phyloP scores from a whole-genome alignment of 2,329 filamentous ascomycete genomes.

The Arachnomyces sp. region DNA sequence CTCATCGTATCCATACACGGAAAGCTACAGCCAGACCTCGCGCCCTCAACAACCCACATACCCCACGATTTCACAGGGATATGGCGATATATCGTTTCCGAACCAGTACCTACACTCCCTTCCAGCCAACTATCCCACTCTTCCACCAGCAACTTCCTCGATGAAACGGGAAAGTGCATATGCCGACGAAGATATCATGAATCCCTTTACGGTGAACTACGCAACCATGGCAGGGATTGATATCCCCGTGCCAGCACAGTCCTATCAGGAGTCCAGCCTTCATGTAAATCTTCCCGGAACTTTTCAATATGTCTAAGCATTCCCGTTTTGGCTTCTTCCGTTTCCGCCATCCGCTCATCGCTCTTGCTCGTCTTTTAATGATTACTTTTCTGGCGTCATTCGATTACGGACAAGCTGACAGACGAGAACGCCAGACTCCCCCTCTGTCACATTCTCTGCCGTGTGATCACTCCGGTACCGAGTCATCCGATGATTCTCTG shows the following conservation, averaged over 20 bases:
- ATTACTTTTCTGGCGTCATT: neutral
- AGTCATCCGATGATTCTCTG: conserved; percentile 33
- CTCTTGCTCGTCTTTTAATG: neutral
- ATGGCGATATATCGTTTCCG: conserved; percentile 28
- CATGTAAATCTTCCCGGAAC: conserved; percentile 37
- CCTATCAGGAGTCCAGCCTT: conserved; percentile 30
- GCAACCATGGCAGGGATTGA: conserved; percentile 53
- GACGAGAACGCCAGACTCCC: conserved; percentile 27
- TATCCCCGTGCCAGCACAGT: conserved; percentile 30
- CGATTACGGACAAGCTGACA: conserved; percentile 9
- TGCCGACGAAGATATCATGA: conserved; percentile 49
- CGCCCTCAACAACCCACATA: conserved; percentile 31
- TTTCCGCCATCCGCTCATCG: neutral
- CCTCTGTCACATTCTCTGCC: conserved; percentile 30
- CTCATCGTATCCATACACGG: conserved; percentile 36
- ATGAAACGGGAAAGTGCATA: conserved; percentile 47
- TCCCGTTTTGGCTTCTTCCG: conserved; percentile 8
- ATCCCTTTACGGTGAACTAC: conserved; percentile 55
- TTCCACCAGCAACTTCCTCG: conserved; percentile 36
- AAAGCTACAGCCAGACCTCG: conserved; percentile 31
- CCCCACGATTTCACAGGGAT: conserved; percentile 24
- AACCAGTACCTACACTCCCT: conserved; percentile 33
- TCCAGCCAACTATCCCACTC: conserved; percentile 24
- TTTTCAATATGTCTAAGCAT: conserved; percentile 12
- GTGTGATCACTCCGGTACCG: conserved; percentile 34